phyloP scores from a whole-genome alignment of 2,329 filamentous ascomycete genomes.

The Zymoseptoria passerinii region DNA sequence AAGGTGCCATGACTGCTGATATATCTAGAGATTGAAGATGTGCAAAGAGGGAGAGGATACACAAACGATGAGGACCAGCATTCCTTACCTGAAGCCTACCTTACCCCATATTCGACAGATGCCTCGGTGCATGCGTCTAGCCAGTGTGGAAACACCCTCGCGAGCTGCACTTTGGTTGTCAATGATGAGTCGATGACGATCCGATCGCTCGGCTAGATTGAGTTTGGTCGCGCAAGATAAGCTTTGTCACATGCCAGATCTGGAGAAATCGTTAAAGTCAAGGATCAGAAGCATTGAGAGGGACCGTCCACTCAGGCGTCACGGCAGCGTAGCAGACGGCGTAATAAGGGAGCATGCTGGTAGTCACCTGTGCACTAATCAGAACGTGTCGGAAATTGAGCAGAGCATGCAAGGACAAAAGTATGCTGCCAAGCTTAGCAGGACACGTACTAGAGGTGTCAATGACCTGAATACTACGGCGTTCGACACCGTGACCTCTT shows the following conservation, averaged over 20 bases:
- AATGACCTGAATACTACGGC: no score
- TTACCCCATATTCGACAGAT: neutral
- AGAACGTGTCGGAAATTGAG: neutral
- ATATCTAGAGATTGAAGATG: neutral
- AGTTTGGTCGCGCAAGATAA: neutral
- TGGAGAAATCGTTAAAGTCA: no score
- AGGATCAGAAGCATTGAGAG: no score
- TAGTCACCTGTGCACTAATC: neutral
- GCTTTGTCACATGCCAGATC: neutral
- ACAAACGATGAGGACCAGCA: neutral
- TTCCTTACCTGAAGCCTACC: neutral
- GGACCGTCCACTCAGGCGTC: neutral
- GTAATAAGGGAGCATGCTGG: neutral
- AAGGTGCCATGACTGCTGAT: slow-evolving; percentile 5
- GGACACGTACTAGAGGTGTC: no score
- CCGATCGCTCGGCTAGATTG: neutral
- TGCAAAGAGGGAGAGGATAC: neutral
- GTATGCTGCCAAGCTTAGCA: no score
- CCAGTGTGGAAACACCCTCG: neutral
- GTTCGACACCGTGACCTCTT: neutral
- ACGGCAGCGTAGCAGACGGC: neutral
- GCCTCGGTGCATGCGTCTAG: neutral
- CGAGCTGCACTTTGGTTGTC: neutral
- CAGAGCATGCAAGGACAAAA: no score
- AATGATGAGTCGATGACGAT: slow-evolving; percentile 1